phyloP scores from a whole-genome alignment of 495 filamentous ascomycete species.

The Neurospora sp. region DNA sequence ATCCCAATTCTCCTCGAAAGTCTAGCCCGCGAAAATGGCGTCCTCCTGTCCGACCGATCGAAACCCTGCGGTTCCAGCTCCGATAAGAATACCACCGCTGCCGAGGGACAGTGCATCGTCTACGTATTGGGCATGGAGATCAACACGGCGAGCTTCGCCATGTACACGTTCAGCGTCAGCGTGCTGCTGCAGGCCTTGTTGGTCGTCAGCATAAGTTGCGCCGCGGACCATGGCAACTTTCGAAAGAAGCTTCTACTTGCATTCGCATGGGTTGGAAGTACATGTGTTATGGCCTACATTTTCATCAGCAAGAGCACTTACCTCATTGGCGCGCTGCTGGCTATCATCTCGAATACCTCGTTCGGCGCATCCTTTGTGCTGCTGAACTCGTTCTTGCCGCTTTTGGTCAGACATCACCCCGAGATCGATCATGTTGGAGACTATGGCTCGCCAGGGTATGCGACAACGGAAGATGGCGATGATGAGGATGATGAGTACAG shows the following conservation, averaged over 20 bases:
- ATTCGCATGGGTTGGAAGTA: constrained; percentile 74
- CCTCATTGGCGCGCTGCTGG: constrained; percentile 68
- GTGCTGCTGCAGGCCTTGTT: constrained; percentile 81
- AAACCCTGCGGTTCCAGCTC: constrained; percentile 54
- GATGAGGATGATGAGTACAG: constrained; percentile 9
- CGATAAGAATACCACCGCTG: constrained; percentile 18
- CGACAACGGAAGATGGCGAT: constrained; percentile 4
- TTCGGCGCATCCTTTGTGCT: constrained; percentile 82
- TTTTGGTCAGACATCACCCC: constrained; percentile 72
- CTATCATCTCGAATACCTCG: constrained; percentile 83
- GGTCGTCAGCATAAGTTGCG: constrained; percentile 91
- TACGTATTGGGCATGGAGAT: constrained; percentile 73
- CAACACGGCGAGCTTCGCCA: constrained; percentile 94
- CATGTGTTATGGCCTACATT: constrained; percentile 83
- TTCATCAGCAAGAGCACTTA: constrained; percentile 64
- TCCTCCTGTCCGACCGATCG: constrained; percentile 63
- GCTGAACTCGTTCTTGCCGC: constrained; percentile 73
- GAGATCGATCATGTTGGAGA: constrained; percentile 27
- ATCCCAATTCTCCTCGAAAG: constrained; percentile 95
- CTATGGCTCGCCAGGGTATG: not conserved
- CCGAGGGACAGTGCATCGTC: constrained; percentile 69
- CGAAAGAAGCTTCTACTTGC: constrained; percentile 75
- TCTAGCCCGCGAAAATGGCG: constrained; percentile 79
- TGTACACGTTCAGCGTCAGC: constrained; percentile 94
- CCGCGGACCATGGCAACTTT: constrained; percentile 90